Conservation (phyloP, 2,329 filamentous ascomycete genomes). For the Aureobasidium sp. region DNA sequence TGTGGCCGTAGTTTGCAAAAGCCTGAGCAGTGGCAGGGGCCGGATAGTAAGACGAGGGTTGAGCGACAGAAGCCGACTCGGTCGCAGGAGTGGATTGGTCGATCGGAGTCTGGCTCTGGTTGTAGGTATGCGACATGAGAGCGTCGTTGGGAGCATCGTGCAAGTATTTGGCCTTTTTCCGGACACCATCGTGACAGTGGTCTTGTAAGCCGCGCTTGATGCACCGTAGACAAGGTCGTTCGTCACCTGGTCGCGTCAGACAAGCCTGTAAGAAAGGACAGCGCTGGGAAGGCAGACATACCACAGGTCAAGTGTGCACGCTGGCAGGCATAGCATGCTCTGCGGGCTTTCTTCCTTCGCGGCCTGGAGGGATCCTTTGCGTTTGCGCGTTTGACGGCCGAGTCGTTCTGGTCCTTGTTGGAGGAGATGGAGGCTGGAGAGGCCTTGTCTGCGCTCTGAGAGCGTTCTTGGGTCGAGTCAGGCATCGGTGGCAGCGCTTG, state of each 20-base stretch:
- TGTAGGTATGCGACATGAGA: constrained; percentile 62
- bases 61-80: constrained; percentile 13
- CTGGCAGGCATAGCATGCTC: constrained; percentile 95
- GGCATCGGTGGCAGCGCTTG: constrained; percentile 33
- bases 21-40: constrained; percentile 11
- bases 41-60: constrained; percentile 22
- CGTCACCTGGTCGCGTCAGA: constrained; percentile 56
- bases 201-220: constrained; percentile 90
- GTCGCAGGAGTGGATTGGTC: background rate
- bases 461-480: constrained; percentile 34
- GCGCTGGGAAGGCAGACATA: constrained; percentile 49
- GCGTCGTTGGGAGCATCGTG: constrained; percentile 91
- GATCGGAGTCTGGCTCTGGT: background rate
- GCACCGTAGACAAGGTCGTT: constrained; percentile 87
- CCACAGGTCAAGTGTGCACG: constrained; percentile 95
- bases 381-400: constrained; percentile 35
- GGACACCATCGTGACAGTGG: constrained; percentile 87
- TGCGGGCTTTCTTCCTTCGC: constrained; percentile 86
- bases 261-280: background rate
- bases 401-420: constrained; percentile 27
- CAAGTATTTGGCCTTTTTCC: constrained; percentile 98
- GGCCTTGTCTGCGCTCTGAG: constrained; percentile 33
- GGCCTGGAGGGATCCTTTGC: constrained; percentile 87
- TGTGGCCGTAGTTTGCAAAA: constrained; percentile 16
- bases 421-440: constrained; percentile 25